These are phyloP conservation scores for Oenanthe javanica DNA, from an alignment of 140 eudicot species.

Conservation along the genomic window DNA sequence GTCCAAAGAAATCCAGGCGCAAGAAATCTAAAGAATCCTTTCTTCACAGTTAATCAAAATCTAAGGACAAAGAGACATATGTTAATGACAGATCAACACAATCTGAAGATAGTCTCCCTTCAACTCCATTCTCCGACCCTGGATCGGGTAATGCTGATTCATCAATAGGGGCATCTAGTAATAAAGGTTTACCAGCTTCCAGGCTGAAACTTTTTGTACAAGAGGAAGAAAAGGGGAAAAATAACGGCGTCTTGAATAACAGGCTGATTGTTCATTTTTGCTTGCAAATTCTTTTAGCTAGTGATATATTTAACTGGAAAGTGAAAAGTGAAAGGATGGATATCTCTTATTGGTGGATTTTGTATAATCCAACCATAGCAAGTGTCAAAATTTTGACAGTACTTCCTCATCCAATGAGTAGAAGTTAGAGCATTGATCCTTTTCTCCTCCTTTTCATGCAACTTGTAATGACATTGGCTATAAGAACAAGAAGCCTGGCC, in stretches of 20 bases:
- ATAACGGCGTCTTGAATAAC: not conserved
- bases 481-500: not conserved
- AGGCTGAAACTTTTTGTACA: constrained; percentile 4
- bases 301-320: not conserved
- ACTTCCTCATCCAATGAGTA: not conserved
- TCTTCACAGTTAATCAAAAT: not conserved
- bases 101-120: not conserved
- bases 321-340: not conserved
- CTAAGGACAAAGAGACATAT: not conserved
- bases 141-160: not conserved
- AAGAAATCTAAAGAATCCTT: not conserved
- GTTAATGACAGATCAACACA: not conserved
- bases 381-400: not conserved
- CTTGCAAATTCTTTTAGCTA: constrained; percentile 7
- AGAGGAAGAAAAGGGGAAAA: constrained; percentile 10
- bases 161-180: not conserved
- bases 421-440: not conserved
- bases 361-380: not conserved
- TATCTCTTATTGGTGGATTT: constrained; percentile 3
- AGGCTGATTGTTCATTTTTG: not conserved
- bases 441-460: not conserved
- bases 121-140: constrained; percentile 12
- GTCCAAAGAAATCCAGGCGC: not conserved
- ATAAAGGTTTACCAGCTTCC: not conserved
- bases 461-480: constrained; percentile 7